phyloP scores from a whole-genome alignment of 192 early-diverging fungal species.

The Umbelopsis sp. region DNA sequence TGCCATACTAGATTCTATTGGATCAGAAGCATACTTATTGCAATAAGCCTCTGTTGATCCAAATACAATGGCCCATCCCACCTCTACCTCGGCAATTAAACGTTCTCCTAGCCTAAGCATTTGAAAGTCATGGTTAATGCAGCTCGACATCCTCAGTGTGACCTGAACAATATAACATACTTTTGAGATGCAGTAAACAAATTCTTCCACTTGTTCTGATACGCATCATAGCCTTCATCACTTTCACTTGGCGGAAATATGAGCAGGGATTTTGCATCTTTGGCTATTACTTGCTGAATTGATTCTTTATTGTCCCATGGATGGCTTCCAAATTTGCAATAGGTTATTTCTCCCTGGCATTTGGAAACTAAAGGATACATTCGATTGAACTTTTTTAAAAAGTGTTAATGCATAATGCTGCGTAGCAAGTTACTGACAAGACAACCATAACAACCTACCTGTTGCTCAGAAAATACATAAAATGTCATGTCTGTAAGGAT shows the following conservation, averaged over 20 bases:
- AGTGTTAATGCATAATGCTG: not conserved
- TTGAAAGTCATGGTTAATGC: not conserved
- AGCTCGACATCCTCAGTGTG: too few relatives aligned
- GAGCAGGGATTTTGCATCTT: not conserved
- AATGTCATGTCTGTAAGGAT: not conserved
- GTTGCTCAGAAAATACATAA: constrained; percentile 11
- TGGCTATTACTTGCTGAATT: constrained; percentile 4
- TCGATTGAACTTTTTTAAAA: not conserved
- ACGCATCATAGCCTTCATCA: constrained; percentile 7
- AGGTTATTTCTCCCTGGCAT: not conserved
- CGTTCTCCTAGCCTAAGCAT: not conserved
- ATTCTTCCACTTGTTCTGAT: not conserved
- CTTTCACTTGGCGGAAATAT: not conserved
- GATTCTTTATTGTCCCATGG: constrained; percentile 6
- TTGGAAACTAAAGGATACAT: constrained; percentile 6
- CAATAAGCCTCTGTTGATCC: constrained; percentile 3
- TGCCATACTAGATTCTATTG: not conserved
- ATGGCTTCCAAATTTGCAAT: not conserved
- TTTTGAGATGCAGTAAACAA: not conserved
- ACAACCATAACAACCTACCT: not conserved
- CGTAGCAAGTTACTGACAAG: not conserved
- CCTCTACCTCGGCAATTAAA: not conserved
- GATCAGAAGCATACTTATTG: not conserved
- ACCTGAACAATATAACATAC: not conserved
- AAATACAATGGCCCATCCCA: constrained; percentile 10